phyloP scores from a whole-genome alignment of 306 rosid species.

The Oemleria cerasiformis region DNA sequence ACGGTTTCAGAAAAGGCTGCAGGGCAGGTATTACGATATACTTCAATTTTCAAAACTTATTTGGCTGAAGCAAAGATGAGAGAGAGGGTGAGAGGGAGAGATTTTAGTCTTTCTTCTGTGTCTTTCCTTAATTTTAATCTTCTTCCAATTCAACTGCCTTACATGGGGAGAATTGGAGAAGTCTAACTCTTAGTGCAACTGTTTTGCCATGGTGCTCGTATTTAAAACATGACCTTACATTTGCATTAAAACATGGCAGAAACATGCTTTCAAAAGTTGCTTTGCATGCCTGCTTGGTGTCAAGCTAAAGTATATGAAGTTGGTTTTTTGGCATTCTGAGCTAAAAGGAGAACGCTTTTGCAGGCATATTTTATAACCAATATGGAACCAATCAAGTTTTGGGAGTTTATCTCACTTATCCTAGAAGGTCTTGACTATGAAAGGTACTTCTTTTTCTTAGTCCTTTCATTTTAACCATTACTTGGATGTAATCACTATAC shows the following conservation, averaged over 20 bases:
- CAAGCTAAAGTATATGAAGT: not conserved
- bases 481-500: not conserved
- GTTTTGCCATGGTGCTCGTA: not conserved
- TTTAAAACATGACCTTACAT: not conserved
- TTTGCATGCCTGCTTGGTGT: not conserved
- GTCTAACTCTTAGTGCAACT: too few species aligned
- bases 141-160: not conserved
- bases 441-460: slow-evolving; percentile 43
- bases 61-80: not conserved
- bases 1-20: slow-evolving; percentile 70
- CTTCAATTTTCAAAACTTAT: not conserved
- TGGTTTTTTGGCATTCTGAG: not conserved
- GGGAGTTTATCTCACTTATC: slow-evolving; percentile 84
- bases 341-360: slow-evolving; percentile 34
- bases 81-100: not conserved
- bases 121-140: not conserved
- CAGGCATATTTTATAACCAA: slow-evolving; percentile 97
- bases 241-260: slow-evolving; percentile 1
- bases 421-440: slow-evolving; percentile 90
- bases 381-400: slow-evolving; percentile 85
- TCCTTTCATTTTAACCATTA: not conserved
- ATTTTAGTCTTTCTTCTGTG: not conserved
- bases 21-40: slow-evolving; percentile 58
- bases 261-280: not conserved
- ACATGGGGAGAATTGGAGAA: too few species aligned